Evolutionary conservation across 805 yeast species (phyloP), one percentile per base, ranked within the genome.

Genomic region (Teunomyces pallodes): DNA sequence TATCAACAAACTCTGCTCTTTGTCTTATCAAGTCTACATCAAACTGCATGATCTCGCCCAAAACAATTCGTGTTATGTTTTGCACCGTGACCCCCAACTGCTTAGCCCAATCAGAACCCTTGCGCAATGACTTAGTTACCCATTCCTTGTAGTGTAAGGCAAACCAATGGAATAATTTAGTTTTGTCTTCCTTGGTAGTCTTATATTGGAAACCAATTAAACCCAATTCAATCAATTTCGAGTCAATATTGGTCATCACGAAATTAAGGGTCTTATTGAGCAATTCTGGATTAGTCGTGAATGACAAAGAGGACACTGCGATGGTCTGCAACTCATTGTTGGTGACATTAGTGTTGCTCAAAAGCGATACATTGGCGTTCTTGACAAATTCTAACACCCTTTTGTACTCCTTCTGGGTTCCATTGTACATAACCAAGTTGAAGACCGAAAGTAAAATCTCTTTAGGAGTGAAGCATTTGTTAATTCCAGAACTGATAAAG

Each of bases 111-210:
- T 73, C 71, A 3, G 78, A 70, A 1, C 80, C 80, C 36, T 66
- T 67, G 49, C 78, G 68, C 27, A 73, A 57, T 9, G 83, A 67
- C 47, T 72, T 77, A n/a, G 64, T 57, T 10, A 70, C 71, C 82
- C 87, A 83, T 29, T 64, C 63, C 42, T 77, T 78, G 57, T 74
- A 82, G 55, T 83, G 72, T 45, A 75, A 58, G 38, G 55, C 65
- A 62, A 75, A 83, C 89, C 90, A 85, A 3, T 72, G 64, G 81
- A 83, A 83, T 8, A 82, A 54, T 38, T 61, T 53, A 6, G 66
- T 57, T 51, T 66, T 67, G 55, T 59, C 50, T 43, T 62, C 42
- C 54, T 50, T 44, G 52, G 62, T 46, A 56, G 60, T 43, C 63
- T 74, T 60, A 67, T 71, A 58, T 66, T 72, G 53, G 76, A 64